Conservation (phyloP, 176 grass and related monocot genomes). For the Avena eriantha region DNA sequence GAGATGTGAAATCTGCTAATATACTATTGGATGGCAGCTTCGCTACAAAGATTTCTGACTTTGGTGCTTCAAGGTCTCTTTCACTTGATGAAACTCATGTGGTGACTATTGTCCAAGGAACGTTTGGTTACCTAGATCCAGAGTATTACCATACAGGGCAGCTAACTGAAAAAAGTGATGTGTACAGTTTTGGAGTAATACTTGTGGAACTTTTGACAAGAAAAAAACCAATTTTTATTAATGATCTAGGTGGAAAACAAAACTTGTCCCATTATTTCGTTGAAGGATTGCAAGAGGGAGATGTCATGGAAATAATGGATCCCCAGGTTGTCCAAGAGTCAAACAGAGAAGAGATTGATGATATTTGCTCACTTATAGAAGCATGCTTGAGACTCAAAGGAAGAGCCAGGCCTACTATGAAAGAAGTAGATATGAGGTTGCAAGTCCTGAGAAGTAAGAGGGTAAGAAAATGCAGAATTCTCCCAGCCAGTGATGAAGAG, state of each 20-base stretch:
- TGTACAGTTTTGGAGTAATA: constrained; percentile 19
- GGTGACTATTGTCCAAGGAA: constrained; percentile 49
- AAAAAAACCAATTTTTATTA: neutral
- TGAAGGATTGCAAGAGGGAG: constrained; percentile 9
- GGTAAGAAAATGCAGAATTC: neutral
- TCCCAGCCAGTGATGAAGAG: neutral
- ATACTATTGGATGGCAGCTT: constrained; percentile 40
- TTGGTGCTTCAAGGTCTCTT: constrained; percentile 49
- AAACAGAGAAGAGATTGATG: neutral
- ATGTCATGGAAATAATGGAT: neutral
- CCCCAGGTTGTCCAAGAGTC: neutral
- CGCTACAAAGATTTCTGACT: constrained; percentile 35
- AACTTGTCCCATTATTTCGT: neutral
- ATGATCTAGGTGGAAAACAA: neutral
- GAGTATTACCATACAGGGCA: constrained; percentile 46
- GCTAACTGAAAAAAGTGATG: constrained; percentile 31
- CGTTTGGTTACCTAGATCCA: constrained; percentile 56
- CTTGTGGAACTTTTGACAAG: constrained; percentile 16
- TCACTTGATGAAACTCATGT: constrained; percentile 45
- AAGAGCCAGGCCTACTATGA: constrained; percentile 3
- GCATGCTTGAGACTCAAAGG: neutral
- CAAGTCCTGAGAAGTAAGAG: neutral
- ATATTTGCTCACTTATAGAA: neutral
- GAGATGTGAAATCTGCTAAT: constrained; percentile 54
- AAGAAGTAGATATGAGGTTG: constrained; percentile 1